These are phyloP conservation scores for Ustilago xerochloae DNA, from an alignment of 1,284 basidiomycete genomes.

Conservation along the genomic window DNA sequence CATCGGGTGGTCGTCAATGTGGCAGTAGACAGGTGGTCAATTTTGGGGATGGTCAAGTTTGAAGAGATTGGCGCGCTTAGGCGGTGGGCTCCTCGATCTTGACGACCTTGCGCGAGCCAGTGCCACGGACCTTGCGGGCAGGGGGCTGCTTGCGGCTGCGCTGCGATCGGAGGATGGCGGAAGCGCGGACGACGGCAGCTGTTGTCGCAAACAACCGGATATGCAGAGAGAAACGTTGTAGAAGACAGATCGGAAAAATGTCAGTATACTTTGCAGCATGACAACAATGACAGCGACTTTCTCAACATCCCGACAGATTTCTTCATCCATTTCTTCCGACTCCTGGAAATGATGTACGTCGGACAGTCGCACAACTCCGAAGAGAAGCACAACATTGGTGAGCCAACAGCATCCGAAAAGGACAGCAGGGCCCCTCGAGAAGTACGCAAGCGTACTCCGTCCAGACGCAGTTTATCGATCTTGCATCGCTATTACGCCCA, in stretches of 20 bases:
- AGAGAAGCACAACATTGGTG: constrained; percentile 26
- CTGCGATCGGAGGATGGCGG: constrained; percentile 62
- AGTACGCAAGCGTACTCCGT: constrained; percentile 16
- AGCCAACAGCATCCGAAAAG: constrained; percentile 27
- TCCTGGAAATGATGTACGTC: constrained; percentile 36
- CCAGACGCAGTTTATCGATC: constrained; percentile 34
- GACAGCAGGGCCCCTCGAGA: constrained; percentile 29
- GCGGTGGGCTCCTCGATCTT: constrained; percentile 38
- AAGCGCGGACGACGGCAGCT: constrained; percentile 65
- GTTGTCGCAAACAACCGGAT: constrained; percentile 3
- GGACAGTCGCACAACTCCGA: constrained; percentile 25
- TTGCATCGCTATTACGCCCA: constrained; percentile 68
- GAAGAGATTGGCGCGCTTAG: constrained; percentile 16
- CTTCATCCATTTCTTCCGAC: too few species aligned
- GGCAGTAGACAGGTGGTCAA: constrained; percentile 1
- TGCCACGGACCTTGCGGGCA: constrained; percentile 49
- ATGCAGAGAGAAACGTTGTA: not conserved
- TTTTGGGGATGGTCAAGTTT: constrained; percentile 1
- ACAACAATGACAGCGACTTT: not conserved
- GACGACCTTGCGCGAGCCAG: constrained; percentile 49
- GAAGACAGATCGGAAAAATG: not conserved
- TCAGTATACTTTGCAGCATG: constrained; percentile 14
- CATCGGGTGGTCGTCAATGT: not conserved
- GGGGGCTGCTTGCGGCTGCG: constrained; percentile 45
- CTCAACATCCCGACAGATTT: not conserved